Evolutionary conservation across 352 stramenopile genomes (phyloP).

Genomic region (Pythium scleroteichum): DNA sequence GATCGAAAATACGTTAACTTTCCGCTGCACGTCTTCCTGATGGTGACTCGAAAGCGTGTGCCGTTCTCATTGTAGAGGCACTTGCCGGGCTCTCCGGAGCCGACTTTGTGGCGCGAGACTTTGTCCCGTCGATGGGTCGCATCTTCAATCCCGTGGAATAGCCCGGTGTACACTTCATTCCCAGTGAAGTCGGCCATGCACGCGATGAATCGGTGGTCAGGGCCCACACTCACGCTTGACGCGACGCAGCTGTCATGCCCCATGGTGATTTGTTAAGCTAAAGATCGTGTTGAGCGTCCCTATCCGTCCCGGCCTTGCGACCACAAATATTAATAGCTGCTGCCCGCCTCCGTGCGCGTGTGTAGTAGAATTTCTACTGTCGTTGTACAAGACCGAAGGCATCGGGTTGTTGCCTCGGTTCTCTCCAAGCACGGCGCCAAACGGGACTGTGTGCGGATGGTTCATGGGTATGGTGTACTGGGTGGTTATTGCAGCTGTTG

Average conservation of each 20-base stretch:
- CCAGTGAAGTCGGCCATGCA: constrained; percentile 95
- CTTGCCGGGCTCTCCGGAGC: constrained; percentile 70
- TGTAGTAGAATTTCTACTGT: too few relatives aligned
- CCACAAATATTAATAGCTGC: too few relatives aligned
- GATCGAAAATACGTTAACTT: constrained; percentile 92
- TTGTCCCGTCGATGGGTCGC: constrained; percentile 92
- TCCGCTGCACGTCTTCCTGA: constrained; percentile 91
- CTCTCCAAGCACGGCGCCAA: constrained; percentile 73
- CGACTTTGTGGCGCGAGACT: constrained; percentile 91
- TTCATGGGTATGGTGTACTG: too few relatives aligned
- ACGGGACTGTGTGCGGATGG: too few relatives aligned
- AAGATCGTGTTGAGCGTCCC: too few relatives aligned
- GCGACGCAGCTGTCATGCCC: constrained; percentile 86
- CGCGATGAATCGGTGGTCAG: constrained; percentile 90
- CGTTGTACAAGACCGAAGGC: too few relatives aligned
- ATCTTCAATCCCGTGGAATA: constrained; percentile 95
- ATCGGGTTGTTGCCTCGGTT: too few relatives aligned
- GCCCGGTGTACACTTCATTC: constrained; percentile 91
- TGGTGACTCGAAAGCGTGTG: constrained; percentile 92
- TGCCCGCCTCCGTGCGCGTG: too few relatives aligned
- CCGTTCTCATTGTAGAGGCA: constrained; percentile 95
- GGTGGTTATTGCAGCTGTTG: too few relatives aligned
- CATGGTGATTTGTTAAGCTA: too few relatives aligned
- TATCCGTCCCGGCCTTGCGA: too few relatives aligned
- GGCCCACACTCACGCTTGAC: constrained; percentile 74